Evolutionary conservation across 1,284 basidiomycete species (phyloP).

Genomic region (Serendipita sp.): DNA sequence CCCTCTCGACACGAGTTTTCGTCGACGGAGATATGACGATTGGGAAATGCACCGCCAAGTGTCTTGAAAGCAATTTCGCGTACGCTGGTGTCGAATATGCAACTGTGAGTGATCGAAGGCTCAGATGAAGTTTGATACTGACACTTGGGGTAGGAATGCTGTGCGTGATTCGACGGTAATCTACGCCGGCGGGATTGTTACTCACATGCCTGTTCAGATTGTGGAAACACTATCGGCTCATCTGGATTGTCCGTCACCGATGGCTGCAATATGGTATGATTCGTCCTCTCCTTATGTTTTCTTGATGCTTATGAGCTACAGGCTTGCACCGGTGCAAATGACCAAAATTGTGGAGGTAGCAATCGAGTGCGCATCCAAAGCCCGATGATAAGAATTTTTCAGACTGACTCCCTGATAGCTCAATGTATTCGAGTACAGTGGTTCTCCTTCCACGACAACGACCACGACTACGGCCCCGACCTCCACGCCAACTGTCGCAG

Average conservation of each 20-base stretch:
- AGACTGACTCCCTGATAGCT: too few relatives aligned
- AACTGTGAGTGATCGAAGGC: too few relatives aligned
- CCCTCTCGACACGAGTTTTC: background rate
- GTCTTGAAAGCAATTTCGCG: background rate
- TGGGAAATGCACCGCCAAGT: background rate
- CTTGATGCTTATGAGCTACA: background rate
- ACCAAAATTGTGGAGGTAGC: background rate
- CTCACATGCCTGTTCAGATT: background rate
- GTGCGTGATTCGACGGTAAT: constrained; percentile 25
- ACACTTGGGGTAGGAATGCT: constrained; percentile 30
- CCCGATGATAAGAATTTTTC: too few relatives aligned
- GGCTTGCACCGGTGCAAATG: background rate
- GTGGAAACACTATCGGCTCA: background rate
- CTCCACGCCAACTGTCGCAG: background rate
- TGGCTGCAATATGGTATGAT: background rate
- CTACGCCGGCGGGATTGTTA: background rate
- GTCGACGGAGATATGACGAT: background rate
- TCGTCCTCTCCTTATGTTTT: background rate
- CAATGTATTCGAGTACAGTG: too few relatives aligned
- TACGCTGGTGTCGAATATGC: background rate
- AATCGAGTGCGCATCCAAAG: background rate
- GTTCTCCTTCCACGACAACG: too few relatives aligned
- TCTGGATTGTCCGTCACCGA: background rate
- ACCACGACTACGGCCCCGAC: too few relatives aligned
- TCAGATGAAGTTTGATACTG: too few relatives aligned